Base-by-base conservation (phyloP, 768 basidiomycete species). In the Russula ochroleuca region DNA sequence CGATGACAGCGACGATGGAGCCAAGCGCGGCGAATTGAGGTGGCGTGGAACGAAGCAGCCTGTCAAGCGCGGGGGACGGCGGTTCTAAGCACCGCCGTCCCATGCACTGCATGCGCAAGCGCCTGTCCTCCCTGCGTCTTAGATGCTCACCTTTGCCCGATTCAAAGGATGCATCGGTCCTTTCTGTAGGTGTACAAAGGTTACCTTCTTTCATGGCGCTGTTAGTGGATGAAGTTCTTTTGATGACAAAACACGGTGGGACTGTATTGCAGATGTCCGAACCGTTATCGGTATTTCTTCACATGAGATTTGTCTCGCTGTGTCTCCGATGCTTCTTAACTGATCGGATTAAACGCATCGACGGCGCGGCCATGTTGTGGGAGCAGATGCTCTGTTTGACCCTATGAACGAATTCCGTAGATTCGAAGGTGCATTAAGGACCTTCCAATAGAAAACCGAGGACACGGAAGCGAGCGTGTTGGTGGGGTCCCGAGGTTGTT, bases 21-120 rank as follows among this genome's bases (percentile, higher is more conserved):
- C 78, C 38, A 81, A 77, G 71, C 78, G 72, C 56, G 74, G 74
- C 37, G 72, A 77, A 25, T 73, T 78, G 53, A 69, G 73, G 54
- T 77, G 78, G 64, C 77, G 84, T 59, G 85, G 85, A 45, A 78
- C 84, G 49, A 81, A 84, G 69, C 89, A 92, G 68, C 90, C 90
- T 5, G 77, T 91, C 65, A 90, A 85, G 74, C 82, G 89, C 67
- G 86, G 86, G 40, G 87, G 85, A 35, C 88, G 83, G 72, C 81
- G 86, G 66, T 92, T 89, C 77, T 90, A 79, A 79, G 65, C 28
- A 53, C 50, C 62, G 41, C 57, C n/a, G 31, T 54, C 52, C 57
- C 19, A 50, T 59, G 50, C 15, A 25, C 38, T 14, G 17, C 35
- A 23, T 10, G 41, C 57, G 19, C 62, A 37, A 21, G 35, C 41